Evolutionary conservation across 164 flowering plant species (phyloP).

Genomic region (Tetracentron sinense): DNA sequence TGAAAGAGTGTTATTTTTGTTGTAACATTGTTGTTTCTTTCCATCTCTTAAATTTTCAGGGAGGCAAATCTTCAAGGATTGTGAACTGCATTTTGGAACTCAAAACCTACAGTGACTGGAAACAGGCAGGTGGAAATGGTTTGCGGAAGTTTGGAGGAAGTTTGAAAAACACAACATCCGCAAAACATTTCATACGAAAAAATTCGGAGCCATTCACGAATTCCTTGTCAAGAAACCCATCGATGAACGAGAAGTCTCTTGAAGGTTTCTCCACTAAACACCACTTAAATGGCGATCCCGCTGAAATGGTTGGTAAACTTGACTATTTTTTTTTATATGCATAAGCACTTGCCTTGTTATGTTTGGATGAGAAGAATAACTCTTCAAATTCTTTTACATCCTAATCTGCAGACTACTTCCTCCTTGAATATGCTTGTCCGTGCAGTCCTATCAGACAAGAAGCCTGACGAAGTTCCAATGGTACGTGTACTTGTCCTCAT

Average conservation of each 20-base stretch:
- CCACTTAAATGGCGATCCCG: slow-evolving; percentile 16
- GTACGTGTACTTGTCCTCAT: slow-evolving; percentile 37
- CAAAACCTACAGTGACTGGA: slow-evolving; percentile 86
- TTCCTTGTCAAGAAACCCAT: slow-evolving; percentile 56
- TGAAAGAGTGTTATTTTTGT: not conserved
- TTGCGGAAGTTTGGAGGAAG: slow-evolving; percentile 83
- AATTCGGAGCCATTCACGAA: slow-evolving; percentile 76
- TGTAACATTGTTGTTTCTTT: not conserved
- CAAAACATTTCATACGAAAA: slow-evolving; percentile 68
- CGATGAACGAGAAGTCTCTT: slow-evolving; percentile 45
- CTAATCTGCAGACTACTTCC: slow-evolving; percentile 44
- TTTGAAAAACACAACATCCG: slow-evolving; percentile 43
- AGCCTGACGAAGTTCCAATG: slow-evolving; percentile 85
- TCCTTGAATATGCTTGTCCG: slow-evolving; percentile 70
- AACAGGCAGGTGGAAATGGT: slow-evolving; percentile 71
- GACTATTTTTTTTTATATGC: slow-evolving; percentile 7
- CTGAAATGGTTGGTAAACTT: slow-evolving; percentile 64
- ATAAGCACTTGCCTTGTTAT: not conserved
- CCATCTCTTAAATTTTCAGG: slow-evolving; percentile 39
- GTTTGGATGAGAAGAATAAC: not conserved
- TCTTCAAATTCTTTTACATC: not conserved
- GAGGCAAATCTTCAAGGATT: slow-evolving; percentile 79
- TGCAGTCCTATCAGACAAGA: slow-evolving; percentile 66
- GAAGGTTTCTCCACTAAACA: slow-evolving; percentile 18
- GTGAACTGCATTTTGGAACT: slow-evolving; percentile 84